These are phyloP conservation scores for Selenicereus undatus DNA, from an alignment of 148 eudicot species.

Conservation along the genomic window DNA sequence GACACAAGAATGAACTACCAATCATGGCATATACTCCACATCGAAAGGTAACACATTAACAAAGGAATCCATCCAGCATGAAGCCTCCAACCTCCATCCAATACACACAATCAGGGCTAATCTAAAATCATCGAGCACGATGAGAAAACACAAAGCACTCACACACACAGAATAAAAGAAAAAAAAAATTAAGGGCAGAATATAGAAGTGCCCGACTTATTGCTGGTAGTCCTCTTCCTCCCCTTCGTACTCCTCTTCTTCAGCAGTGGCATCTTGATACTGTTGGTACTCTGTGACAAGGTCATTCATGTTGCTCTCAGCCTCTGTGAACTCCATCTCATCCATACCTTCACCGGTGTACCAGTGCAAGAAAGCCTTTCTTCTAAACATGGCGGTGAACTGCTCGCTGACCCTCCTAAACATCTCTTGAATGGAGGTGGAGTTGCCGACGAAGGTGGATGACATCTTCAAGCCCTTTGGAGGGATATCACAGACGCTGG, in stretches of 20 bases:
- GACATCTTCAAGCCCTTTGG: not conserved
- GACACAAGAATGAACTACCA: not conserved
- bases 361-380: slow-evolving; percentile 94
- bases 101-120: not conserved
- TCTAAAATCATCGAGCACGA: not conserved
- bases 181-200: not conserved
- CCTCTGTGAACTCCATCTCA: slow-evolving; percentile 91
- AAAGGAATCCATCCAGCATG: not conserved
- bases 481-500: slow-evolving; percentile 64
- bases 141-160: not conserved
- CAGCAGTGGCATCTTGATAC: slow-evolving; percentile 43
- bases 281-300: slow-evolving; percentile 42
- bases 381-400: slow-evolving; percentile 49
- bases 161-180: not conserved
- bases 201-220: not conserved
- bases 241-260: slow-evolving; percentile 19
- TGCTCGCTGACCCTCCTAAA: slow-evolving; percentile 43
- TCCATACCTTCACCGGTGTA: slow-evolving; percentile 91
- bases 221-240: not conserved
- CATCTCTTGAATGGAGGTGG: slow-evolving; percentile 41
- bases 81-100: not conserved
- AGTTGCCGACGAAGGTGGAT: slow-evolving; percentile 38
- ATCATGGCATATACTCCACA: not conserved
- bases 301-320: slow-evolving; percentile 74
- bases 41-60: not conserved